Evolutionary conservation across 345 rosid genomes (phyloP), one percentile per base, ranked within the genome.

Genomic region (Eucalyptus erythrocorys): DNA sequence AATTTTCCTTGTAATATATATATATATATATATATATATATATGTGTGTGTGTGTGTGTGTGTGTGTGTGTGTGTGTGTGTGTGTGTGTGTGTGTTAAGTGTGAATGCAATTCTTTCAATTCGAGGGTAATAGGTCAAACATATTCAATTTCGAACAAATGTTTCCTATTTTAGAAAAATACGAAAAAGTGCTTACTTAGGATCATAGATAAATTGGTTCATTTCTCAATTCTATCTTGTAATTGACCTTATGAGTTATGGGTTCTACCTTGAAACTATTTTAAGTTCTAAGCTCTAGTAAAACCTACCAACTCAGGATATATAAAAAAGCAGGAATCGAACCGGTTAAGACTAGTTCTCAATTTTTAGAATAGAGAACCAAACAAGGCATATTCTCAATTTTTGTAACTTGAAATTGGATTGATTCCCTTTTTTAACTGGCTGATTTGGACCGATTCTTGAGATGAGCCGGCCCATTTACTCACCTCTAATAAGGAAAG

Each of bases 151-250:
- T 51, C 0, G 10, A 51, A 51, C 30, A 0, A 55, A 22, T 0
- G 0, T 55, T 55, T 55, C 6, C 13, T 24, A 24, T 24, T 55
- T 55, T 55, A 55, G 61, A 55, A 24, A 55, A 55, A 55, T 55
- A 24, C 1, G 6, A 55, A 22, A 55, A 55, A 55, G 13, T 9
- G 10, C 30, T 24, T 55, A 0, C 0, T 9, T 55, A 55, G 61
- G 13, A 26, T 55, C 0, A 10, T 0, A 24, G 61, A 26, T 55
- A 55, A 55, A 10, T 24, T 13, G 0, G 12, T 55, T 22, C 0
- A 1, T 55, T 55, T 24, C 61, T 22, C 3, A 24, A 55, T 66
- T 32, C 22, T 32, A 66, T 40, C 37, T 8, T 8, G 1, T 8
- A 66, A 32, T 7, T 32, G 21, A 19, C 40, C 10, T 2, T 0